A percentile compares a stretch with the other conserved stretches of the same genome.
phyloP scores from a whole-genome alignment of 768 basidiomycete species.

The Kwoniella pini region DNA sequence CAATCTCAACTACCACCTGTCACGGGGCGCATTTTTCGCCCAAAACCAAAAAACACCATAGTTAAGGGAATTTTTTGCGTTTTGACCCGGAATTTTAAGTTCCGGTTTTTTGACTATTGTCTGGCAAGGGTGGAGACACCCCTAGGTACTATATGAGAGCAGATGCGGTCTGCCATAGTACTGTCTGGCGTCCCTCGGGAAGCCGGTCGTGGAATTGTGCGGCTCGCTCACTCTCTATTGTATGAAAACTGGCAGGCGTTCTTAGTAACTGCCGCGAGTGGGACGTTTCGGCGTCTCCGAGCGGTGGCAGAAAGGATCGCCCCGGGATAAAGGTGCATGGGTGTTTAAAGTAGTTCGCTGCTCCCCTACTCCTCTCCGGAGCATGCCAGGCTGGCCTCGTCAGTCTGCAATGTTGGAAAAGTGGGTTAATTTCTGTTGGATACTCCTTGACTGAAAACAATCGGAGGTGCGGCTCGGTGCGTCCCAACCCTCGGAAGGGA shows the following conservation, averaged over 20 bases:
- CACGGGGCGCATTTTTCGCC: conserved; percentile 11
- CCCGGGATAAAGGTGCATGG: neutral
- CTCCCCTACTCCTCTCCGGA: neutral
- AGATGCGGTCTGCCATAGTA: neutral
- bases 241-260: conserved; percentile 5
- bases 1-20: conserved; percentile 6
- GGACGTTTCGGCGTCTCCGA: conserved; percentile 13
- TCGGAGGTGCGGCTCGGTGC: conserved; percentile 54
- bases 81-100: conserved; percentile 19
- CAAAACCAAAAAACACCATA: conserved; percentile 17
- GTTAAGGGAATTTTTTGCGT: conserved; percentile 21
- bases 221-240: conserved; percentile 4
- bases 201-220: too few relatives aligned
- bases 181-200: neutral
- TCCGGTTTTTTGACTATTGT: conserved; percentile 18
- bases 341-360: too few relatives aligned
- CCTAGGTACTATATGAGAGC: conserved; percentile 21
- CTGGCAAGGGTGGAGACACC: conserved; percentile 6
- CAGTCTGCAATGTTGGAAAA: conserved; percentile 35
- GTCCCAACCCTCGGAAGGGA: conserved; percentile 6
- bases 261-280: conserved; percentile 4
- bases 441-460: conserved; percentile 54
- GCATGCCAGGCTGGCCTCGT: conserved; percentile 2
- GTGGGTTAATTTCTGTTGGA: conserved; percentile 57
- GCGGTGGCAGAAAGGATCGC: neutral